Evolutionary conservation across 2,329 filamentous ascomycete genomes (phyloP), one percentile per base, ranked within the genome.

Genomic region (Ustulina deusta): DNA sequence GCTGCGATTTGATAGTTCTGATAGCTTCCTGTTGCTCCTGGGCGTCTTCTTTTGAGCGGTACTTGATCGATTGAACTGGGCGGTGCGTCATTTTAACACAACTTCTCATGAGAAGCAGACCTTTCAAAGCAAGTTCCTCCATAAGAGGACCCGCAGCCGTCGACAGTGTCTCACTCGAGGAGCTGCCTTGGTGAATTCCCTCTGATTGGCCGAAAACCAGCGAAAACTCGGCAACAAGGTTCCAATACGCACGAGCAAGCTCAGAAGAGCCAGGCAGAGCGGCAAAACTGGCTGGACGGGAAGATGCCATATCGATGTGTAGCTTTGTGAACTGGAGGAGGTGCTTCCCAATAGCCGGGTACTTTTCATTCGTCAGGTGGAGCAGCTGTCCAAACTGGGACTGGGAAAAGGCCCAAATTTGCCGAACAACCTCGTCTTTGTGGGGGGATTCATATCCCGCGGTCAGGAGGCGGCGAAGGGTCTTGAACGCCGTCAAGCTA

Each of bases 251-350:
- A 72, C 88, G 89, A 1, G 93, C 90, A 27, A 98, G 87, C 17
- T 89, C 84, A 17, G 97, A 82, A 1, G 93, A 94, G 74, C 93
- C 90, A 1, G 94, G 93, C 6, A 99, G 85, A 13, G 93, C 84
- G 0, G 91, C 90, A 79, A 97, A 98, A 62, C 93, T 92, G 3
- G 92, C 90, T 1, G 94, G 90, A 77, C 97, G 94, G 5, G 85
- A 82, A 57, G 89, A 88, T 1, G 93, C 89, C 90, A 98, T 95
- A 63, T 93, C 90, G 44, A 97, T 85, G 77, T 98, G 96, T 2
- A 99, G 83, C 79, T 98, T 99, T 3, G 94, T 90, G 57, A 98
- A 90, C 76, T 98, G 94, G 48, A 97, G 81, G 1, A 97, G 83
- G 76, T 97, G 94, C 77, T 94, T 97, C 71, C 92, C 92, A n/a